These are phyloP conservation scores for Cercophora scortea DNA, from an alignment of 495 filamentous ascomycete species.

Conservation along the genomic window DNA sequence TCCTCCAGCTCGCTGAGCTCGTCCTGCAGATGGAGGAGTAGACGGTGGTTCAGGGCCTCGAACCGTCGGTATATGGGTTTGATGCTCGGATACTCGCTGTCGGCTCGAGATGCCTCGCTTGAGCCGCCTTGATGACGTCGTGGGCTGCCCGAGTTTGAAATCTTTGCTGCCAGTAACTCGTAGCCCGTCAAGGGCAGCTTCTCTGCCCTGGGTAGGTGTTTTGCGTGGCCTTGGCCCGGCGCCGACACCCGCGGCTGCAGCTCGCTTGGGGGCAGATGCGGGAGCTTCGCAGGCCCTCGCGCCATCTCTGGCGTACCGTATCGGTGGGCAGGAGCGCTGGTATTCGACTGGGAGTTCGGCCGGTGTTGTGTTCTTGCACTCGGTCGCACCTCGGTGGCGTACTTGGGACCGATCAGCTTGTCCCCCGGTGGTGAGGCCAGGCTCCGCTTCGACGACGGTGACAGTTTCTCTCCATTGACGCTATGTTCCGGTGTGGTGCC, in stretches of 20 bases:
- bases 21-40: slow-evolving; percentile 80
- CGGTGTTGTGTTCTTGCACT: not conserved
- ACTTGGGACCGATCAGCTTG: not conserved
- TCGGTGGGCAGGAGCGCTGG: not conserved
- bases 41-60: slow-evolving; percentile 72
- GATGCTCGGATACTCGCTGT: slow-evolving; percentile 28
- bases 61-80: slow-evolving; percentile 81
- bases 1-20: slow-evolving; percentile 76
- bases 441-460: not conserved
- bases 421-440: not conserved
- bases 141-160: slow-evolving; percentile 28
- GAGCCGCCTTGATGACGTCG: slow-evolving; percentile 1
- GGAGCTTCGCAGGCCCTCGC: slow-evolving; percentile 18
- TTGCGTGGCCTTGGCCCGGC: slow-evolving; percentile 16
- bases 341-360: not conserved
- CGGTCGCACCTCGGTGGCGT: not conserved
- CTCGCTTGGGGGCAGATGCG: slow-evolving; percentile 19
- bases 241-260: slow-evolving; percentile 20
- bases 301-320: slow-evolving; percentile 30
- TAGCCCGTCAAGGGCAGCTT: slow-evolving; percentile 50
- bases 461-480: slow-evolving; percentile 15
- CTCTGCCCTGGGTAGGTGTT: slow-evolving; percentile 25
- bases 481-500: slow-evolving; percentile 38
- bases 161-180: slow-evolving; percentile 54
- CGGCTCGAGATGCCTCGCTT: not conserved